Evolutionary conservation across 192 early-diverging fungal genomes (phyloP).

Genomic region (Coemansia sp.): DNA sequence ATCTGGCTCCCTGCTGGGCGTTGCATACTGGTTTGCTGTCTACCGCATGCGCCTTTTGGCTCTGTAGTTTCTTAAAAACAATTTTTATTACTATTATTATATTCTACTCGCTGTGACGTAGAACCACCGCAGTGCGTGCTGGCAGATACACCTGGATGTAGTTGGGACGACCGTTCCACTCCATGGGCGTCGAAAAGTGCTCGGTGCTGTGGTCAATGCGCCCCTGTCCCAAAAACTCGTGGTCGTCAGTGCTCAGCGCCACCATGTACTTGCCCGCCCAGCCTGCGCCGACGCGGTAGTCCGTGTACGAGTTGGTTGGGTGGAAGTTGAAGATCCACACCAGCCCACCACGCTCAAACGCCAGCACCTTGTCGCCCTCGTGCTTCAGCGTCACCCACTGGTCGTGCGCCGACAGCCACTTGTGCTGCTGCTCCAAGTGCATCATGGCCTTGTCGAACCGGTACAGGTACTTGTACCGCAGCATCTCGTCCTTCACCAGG

Average conservation of each 20-base stretch:
- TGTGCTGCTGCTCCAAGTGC: slow-evolving; percentile 65
- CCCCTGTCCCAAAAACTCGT: slow-evolving; percentile 76
- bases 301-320: slow-evolving; percentile 77
- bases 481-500: slow-evolving; percentile 78
- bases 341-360: slow-evolving; percentile 86
- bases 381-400: slow-evolving; percentile 86
- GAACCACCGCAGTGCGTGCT: slow-evolving; percentile 66
- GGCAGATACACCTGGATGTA: slow-evolving; percentile 85
- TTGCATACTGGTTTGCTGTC: slow-evolving; percentile 63
- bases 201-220: slow-evolving; percentile 65
- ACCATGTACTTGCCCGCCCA: slow-evolving; percentile 72
- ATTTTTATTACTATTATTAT: too few species aligned
- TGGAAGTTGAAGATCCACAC: slow-evolving; percentile 97
- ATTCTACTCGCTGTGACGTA: slow-evolving; percentile 35
- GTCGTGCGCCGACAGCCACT: slow-evolving; percentile 74
- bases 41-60: slow-evolving; percentile 12
- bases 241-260: slow-evolving; percentile 77
- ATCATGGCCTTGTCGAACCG: slow-evolving; percentile 89
- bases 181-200: slow-evolving; percentile 70
- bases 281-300: slow-evolving; percentile 82
- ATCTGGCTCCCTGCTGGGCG: slow-evolving; percentile 66
- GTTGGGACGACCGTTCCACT: slow-evolving; percentile 74
- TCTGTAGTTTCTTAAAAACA: slow-evolving; percentile 4
- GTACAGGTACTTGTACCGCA: slow-evolving; percentile 93
- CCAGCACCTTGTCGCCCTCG: slow-evolving; percentile 89